Conservation (phyloP, 192 early-diverging fungal species). For the Lobosporangium transversale region DNA sequence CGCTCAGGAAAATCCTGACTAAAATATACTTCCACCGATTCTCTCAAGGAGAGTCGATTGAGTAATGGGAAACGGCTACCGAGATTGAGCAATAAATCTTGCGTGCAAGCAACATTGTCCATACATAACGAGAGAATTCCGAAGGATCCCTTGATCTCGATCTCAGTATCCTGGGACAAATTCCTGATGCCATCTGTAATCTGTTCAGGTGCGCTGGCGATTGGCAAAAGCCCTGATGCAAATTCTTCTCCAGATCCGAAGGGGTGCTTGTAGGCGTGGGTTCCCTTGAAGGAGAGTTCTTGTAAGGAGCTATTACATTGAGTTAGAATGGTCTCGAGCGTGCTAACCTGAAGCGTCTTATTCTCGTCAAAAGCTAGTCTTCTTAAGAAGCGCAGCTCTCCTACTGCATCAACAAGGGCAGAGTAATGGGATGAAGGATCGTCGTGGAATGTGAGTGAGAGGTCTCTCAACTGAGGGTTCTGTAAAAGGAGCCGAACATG, state of each 20-base stretch:
- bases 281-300: constrained; percentile 21
- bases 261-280: constrained; percentile 19
- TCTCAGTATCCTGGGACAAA: background rate
- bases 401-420: constrained; percentile 11
- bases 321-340: constrained; percentile 23
- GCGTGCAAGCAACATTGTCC: constrained; percentile 16
- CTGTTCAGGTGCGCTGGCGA: too few relatives aligned
- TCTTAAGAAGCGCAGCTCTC: constrained; percentile 2
- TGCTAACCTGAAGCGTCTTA: constrained; percentile 7
- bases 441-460: constrained; percentile 14
- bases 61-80: constrained; percentile 29
- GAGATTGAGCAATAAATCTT: constrained; percentile 29
- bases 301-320: constrained; percentile 20
- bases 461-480: constrained; percentile 21
- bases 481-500: constrained; percentile 22
- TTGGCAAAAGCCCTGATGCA: constrained; percentile 14
- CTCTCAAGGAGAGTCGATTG: constrained; percentile 9
- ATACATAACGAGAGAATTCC: constrained; percentile 23
- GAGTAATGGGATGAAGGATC: constrained; percentile 13
- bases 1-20: constrained; percentile 10
- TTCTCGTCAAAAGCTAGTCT: constrained; percentile 20
- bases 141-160: constrained; percentile 8
- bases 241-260: constrained; percentile 29
- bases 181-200: background rate
- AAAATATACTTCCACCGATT: constrained; percentile 16